Conservation (phyloP, 371 early-diverging fungal genomes). For the Dinochytrium kinnereticum region DNA sequence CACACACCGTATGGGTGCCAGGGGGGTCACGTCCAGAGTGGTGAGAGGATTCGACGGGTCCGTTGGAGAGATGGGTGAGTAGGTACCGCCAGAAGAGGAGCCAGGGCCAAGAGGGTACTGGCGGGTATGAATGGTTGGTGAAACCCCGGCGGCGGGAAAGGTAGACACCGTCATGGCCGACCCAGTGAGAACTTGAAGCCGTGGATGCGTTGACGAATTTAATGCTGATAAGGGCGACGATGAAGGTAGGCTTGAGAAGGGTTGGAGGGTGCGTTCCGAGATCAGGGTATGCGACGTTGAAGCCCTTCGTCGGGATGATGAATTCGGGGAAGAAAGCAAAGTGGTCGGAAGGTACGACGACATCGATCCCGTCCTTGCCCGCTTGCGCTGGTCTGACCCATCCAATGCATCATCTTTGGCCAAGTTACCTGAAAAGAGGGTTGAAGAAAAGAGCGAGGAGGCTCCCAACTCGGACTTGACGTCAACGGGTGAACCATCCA, state of each 20-base stretch:
- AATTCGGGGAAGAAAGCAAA: neutral
- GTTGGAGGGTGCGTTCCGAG: too few relatives aligned
- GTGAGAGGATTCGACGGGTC: neutral
- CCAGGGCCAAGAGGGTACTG: neutral
- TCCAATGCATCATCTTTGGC: neutral
- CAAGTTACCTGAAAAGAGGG: neutral
- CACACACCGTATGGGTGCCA: slow-evolving; percentile 4
- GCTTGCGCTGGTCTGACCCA: too few relatives aligned
- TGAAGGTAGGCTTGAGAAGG: too few relatives aligned
- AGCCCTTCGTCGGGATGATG: neutral
- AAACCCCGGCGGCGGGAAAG: neutral
- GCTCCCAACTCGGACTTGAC: too few relatives aligned
- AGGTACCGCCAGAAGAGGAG: neutral
- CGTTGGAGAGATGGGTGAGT: slow-evolving; percentile 3
- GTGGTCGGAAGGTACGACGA: neutral
- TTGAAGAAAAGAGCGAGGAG: too few relatives aligned
- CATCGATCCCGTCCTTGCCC: neutral
- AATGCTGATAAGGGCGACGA: too few relatives aligned
- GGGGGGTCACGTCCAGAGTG: neutral
- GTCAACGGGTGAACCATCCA: too few relatives aligned
- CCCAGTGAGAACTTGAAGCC: neutral
- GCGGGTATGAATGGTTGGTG: neutral
- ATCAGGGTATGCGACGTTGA: too few relatives aligned
- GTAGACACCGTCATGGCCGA: neutral
- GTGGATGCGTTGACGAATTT: neutral